Evolutionary conservation across 441 rosid genomes (phyloP), one percentile per base, ranked within the genome.

Genomic region (Corymbia citriodora): DNA sequence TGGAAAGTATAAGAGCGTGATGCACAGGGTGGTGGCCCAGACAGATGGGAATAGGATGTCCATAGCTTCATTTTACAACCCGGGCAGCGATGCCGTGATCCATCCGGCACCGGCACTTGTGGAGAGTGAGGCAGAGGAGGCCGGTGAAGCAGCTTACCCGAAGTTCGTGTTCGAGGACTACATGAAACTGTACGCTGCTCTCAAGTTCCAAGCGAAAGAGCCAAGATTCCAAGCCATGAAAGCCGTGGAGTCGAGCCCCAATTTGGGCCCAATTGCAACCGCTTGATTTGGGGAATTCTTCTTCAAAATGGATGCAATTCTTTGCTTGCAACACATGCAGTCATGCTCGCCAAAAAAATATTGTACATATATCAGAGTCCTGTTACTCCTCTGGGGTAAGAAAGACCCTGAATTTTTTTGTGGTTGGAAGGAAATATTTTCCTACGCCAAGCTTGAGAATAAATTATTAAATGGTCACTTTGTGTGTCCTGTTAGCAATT

Each of bases 161-260:
- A 97, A 94, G 90, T 98, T 97, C 31, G 97, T 97, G 55, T 98
- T 97, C 19, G 97, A 96, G 29, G 99, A 98, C 92, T 98, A 98
- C 93, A 98, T 98, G 99, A 96, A 97, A 90, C 94, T 97, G 9
- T 98, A 98, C 82, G 93, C 95, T 50, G 94, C 92, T 8, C 94
- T 96, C 48, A 98, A 98, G 92, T 98, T 98, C 93, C 94, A 98
- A 93, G 94, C 99, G 59, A 97, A 98, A 92, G 97, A 96, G 92
- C 99, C 99, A 8, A 96, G 99, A 89, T 97, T 98, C 92, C 95
- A 98, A 93, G 97, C 97, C 91, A 97, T 98, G 96, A 97, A 96
- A 89, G 93, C 96, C 54, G 90, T 92, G 92, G 96, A 92, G 87
- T 87, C 93, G 21, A 89, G 59, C 17, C 53, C 59, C 31, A 65